phyloP scores from a whole-genome alignment of 305 asterid genomes.

The Fraxinus paxiana region DNA sequence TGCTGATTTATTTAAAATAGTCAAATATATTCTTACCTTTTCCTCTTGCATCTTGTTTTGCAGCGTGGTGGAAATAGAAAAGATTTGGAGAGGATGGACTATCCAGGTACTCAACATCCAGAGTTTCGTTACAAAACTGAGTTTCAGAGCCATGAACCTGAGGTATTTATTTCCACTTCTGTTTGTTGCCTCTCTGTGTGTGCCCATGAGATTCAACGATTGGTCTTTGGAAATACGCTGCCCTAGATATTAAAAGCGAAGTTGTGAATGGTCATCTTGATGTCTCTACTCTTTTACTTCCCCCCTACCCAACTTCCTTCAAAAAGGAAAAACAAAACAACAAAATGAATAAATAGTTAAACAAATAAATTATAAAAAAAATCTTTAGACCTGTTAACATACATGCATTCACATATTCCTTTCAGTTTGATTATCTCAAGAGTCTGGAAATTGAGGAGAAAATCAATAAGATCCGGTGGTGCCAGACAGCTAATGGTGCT shows the following conservation, averaged over 20 bases:
- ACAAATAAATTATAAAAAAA: background rate
- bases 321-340: background rate
- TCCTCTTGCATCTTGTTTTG: slow-evolving; percentile 23
- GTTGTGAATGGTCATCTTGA: slow-evolving; percentile 7
- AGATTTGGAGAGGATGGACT: slow-evolving; percentile 81
- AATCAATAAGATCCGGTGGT: slow-evolving; percentile 97
- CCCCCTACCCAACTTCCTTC: background rate
- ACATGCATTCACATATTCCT: slow-evolving; percentile 19
- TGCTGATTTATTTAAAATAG: slow-evolving; percentile 8
- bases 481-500: slow-evolving; percentile 93
- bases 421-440: slow-evolving; percentile 92
- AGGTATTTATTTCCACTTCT: slow-evolving; percentile 49
- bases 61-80: slow-evolving; percentile 77
- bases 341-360: background rate
- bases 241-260: background rate
- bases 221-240: slow-evolving; percentile 15
- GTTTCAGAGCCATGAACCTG: slow-evolving; percentile 99
- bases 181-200: slow-evolving; percentile 8
- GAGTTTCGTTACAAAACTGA: slow-evolving; percentile 96
- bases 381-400: slow-evolving; percentile 18
- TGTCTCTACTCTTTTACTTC: slow-evolving; percentile 1
- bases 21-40: slow-evolving; percentile 9
- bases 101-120: slow-evolving; percentile 65
- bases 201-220: slow-evolving; percentile 1
- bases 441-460: slow-evolving; percentile 99